These are phyloP conservation scores for Blastocystis sp. DNA, from an alignment of 352 stramenopile species.

Conservation along the genomic window DNA sequence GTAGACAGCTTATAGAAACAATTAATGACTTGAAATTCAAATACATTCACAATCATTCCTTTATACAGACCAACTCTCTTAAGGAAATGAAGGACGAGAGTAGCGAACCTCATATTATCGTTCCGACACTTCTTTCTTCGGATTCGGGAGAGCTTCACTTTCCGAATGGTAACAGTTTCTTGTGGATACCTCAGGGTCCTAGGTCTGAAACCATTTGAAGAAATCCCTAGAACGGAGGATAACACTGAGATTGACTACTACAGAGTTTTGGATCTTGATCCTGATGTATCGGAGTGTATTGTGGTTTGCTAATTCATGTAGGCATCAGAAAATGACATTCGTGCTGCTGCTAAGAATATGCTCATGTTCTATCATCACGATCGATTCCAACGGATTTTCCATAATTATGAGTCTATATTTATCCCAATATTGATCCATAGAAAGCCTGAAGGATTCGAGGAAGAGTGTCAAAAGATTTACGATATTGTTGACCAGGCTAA, in stretches of 20 bases:
- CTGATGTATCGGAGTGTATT: not conserved
- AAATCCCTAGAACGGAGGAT: conserved; percentile 11
- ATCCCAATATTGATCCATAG: not conserved
- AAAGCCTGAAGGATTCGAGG: conserved; percentile 42
- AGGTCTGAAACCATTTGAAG: conserved; percentile 30
- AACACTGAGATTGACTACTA: conserved; percentile 46
- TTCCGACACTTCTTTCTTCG: not conserved
- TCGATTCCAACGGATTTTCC: conserved; percentile 18
- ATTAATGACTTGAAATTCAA: not conserved
- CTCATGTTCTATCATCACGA: conserved; percentile 51
- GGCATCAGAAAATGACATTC: conserved; percentile 45
- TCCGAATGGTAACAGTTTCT: not conserved
- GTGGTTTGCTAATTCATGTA: not conserved
- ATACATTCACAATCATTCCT: not conserved
- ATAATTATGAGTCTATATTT: not conserved
- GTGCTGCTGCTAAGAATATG: not conserved
- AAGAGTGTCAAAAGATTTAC: conserved; percentile 41
- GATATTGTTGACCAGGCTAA: conserved; percentile 22
- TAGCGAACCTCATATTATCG: not conserved
- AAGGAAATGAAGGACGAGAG: not conserved
- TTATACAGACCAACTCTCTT: not conserved
- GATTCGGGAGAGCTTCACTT: not conserved
- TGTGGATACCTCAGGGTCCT: not conserved
- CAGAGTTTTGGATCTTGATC: not conserved
- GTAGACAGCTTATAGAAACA: too few relatives aligned